Evolutionary conservation across 2,329 filamentous ascomycete species (phyloP).

Genomic region (Monilinia polystroma): DNA sequence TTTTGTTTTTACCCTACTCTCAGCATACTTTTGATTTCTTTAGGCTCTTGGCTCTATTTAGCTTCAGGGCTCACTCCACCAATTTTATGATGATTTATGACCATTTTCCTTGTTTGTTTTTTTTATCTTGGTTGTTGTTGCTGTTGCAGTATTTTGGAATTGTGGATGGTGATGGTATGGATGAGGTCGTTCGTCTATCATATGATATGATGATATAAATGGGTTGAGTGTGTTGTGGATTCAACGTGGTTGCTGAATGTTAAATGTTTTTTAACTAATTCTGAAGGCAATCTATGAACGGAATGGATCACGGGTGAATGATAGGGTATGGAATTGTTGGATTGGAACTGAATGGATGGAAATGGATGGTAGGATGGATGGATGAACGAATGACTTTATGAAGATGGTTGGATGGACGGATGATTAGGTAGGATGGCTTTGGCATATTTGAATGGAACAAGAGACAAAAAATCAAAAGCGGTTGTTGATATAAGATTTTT

Average conservation of each 20-base stretch:
- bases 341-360: not conserved
- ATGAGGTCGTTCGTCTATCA: not conserved
- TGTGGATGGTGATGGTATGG: conserved; percentile 7
- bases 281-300: not conserved
- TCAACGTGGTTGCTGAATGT: not conserved
- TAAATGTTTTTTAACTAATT: conserved; percentile 12
- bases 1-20: not conserved
- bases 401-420: conserved; percentile 6
- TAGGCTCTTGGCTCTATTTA: not conserved
- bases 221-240: not conserved
- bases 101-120: conserved; percentile 5
- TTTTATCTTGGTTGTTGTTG: conserved; percentile 5
- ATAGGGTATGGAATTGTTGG: too few species aligned
- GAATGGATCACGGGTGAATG: not conserved
- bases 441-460: not conserved
- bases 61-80: not conserved
- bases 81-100: conserved; percentile 24
- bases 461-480: too few species aligned
- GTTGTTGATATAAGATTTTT: too few species aligned
- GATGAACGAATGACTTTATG: conserved; percentile 14
- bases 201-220: conserved; percentile 1
- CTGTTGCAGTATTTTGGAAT: not conserved
- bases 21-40: conserved; percentile 8
- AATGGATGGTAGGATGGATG: not conserved
- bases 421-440: not conserved